phyloP scores from a whole-genome alignment of 1,139 yeast genomes.

The Debaryomyces singareniensis region DNA sequence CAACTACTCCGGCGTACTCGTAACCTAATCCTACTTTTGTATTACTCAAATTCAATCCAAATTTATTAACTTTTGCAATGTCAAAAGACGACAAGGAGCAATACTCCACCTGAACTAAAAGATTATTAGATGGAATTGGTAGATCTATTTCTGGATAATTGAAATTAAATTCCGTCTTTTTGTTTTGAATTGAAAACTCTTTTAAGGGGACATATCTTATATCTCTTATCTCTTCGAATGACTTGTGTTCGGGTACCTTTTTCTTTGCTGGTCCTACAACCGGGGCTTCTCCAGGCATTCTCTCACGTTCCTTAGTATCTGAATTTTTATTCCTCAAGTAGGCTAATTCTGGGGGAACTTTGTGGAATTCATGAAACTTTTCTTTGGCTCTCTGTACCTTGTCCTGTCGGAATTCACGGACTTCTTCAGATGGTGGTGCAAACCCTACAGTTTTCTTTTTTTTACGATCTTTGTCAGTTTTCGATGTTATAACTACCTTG shows the following conservation, averaged over 20 bases:
- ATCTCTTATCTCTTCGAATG: slow-evolving; percentile 16
- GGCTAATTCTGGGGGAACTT: slow-evolving; percentile 39
- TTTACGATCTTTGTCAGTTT: slow-evolving; percentile 3
- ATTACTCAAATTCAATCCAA: slow-evolving; percentile 30
- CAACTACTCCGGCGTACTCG: slow-evolving; percentile 33
- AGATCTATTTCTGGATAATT: slow-evolving; percentile 33
- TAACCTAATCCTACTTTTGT: slow-evolving; percentile 38
- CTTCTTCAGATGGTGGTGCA: slow-evolving; percentile 35
- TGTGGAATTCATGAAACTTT: slow-evolving; percentile 32
- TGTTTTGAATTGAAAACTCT: slow-evolving; percentile 36
- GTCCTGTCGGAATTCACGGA: slow-evolving; percentile 27
- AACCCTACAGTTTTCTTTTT: slow-evolving; percentile 34
- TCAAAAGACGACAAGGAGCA: slow-evolving; percentile 35
- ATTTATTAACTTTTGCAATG: slow-evolving; percentile 31
- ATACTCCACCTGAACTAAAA: slow-evolving; percentile 34
- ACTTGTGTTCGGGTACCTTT: slow-evolving; percentile 2
- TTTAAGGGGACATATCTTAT: slow-evolving; percentile 31
- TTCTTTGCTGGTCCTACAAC: slow-evolving; percentile 1
- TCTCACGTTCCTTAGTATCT: slow-evolving; percentile 15
- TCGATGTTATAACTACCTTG: too few species aligned
- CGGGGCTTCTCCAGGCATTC: not conserved
- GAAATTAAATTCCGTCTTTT: slow-evolving; percentile 38
- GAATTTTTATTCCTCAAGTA: slow-evolving; percentile 24
- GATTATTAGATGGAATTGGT: slow-evolving; percentile 25
- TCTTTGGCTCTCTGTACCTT: slow-evolving; percentile 19